Conservation (phyloP, 345 rosid genomes). For the Eucalyptus lansdowneana region DNA sequence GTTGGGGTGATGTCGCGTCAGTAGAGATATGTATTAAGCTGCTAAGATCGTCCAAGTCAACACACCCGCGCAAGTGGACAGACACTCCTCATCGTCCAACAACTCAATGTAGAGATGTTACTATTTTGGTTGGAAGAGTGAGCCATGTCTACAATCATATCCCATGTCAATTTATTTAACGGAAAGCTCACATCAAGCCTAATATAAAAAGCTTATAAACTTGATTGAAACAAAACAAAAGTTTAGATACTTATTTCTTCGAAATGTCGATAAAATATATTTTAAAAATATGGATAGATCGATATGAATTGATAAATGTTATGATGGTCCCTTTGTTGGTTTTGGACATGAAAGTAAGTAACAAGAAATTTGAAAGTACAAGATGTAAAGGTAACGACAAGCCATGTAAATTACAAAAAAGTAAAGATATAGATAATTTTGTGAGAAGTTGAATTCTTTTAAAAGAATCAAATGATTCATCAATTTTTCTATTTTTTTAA, state of each 20-base stretch:
- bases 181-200: background rate
- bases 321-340: background rate
- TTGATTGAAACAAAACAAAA: background rate
- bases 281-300: too few relatives aligned
- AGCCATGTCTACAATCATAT: background rate
- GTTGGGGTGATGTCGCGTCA: background rate
- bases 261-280: background rate
- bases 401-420: background rate
- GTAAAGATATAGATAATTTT: background rate
- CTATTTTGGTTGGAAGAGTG: background rate
- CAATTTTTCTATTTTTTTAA: background rate
- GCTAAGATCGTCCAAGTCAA: background rate
- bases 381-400: background rate
- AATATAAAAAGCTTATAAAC: background rate
- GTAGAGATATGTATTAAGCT: background rate
- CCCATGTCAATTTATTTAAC: background rate
- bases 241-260: background rate
- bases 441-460: rapidly evolving
- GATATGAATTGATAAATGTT: too few relatives aligned
- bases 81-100: background rate
- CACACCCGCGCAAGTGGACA: background rate
- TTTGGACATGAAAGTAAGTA: background rate
- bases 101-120: background rate
- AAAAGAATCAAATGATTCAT: background rate
- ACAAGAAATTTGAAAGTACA: background rate